These are phyloP conservation scores for Fomitopsis pinicola DNA, from an alignment of 1,284 basidiomycete species.

Conservation along the genomic window DNA sequence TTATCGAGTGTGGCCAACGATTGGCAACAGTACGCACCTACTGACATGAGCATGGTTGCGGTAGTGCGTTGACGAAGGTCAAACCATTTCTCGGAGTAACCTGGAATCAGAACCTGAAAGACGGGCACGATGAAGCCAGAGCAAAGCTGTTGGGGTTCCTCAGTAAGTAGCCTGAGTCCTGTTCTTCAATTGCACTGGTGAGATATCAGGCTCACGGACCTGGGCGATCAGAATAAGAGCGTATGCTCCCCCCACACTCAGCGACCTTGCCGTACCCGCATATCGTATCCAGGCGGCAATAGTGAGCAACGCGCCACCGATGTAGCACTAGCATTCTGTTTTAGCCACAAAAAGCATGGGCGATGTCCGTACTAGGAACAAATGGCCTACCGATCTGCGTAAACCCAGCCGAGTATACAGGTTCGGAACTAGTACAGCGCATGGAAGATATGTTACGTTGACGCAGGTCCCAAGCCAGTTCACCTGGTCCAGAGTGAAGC, in stretches of 20 bases:
- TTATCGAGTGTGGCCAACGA: background rate
- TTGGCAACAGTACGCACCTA: slow-evolving; percentile 38
- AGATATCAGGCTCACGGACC: background rate
- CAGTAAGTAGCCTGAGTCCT: background rate
- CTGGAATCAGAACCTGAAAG: slow-evolving; percentile 64
- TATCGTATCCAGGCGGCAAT: background rate
- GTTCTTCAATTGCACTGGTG: background rate
- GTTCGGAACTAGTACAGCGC: slow-evolving; percentile 51
- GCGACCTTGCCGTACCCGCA: background rate
- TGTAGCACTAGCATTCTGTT: background rate
- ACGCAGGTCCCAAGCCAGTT: slow-evolving; percentile 76
- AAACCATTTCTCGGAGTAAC: slow-evolving; percentile 80
- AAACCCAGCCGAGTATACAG: slow-evolving; percentile 56
- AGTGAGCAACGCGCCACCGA: background rate
- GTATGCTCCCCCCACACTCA: background rate
- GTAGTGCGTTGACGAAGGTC: slow-evolving; percentile 69
- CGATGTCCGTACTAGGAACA: background rate
- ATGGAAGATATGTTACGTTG: slow-evolving; percentile 56
- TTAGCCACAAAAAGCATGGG: background rate
- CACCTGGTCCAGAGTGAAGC: slow-evolving; percentile 58
- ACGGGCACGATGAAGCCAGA: slow-evolving; percentile 58
- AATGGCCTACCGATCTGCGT: slow-evolving; percentile 47
- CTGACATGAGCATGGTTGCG: slow-evolving; percentile 75
- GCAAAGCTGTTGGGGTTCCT: slow-evolving; percentile 31
- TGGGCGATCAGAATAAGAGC: background rate